These are phyloP conservation scores for Pseudonitzschia multistriata DNA, from an alignment of 108 stramenopile genomes.

Conservation along the genomic window DNA sequence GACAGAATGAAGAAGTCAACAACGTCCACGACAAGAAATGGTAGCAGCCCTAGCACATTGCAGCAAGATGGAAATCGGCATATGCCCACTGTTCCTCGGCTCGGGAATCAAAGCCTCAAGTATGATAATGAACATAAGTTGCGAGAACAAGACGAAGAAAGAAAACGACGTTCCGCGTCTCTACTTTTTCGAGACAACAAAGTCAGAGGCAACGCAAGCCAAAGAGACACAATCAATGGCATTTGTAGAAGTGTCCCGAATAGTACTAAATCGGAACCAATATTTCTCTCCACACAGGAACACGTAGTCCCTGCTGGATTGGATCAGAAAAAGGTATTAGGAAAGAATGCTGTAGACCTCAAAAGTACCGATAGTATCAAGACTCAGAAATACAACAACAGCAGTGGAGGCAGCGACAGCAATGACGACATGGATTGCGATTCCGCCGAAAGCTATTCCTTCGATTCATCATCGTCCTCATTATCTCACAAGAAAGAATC, in stretches of 20 bases:
- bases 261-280: not conserved
- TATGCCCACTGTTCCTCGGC: too few species aligned
- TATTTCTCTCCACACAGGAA: not conserved
- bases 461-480: conserved; percentile 1
- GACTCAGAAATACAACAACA: not conserved
- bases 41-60: too few species aligned
- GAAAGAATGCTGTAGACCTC: not conserved
- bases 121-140: too few species aligned
- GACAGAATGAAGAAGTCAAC: too few species aligned
- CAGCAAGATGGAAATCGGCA: too few species aligned
- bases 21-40: too few species aligned
- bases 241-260: not conserved
- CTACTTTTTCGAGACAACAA: too few species aligned
- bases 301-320: not conserved
- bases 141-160: not conserved
- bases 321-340: too few species aligned
- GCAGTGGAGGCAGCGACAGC: not conserved
- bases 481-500: not conserved
- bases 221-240: not conserved
- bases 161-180: too few species aligned
- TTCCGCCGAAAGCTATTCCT: not conserved
- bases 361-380: too few species aligned
- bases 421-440: conserved; percentile 20
- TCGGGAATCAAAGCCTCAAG: too few species aligned
- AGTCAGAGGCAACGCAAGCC: too few species aligned